phyloP scores from a whole-genome alignment of 352 stramenopile genomes.

The Phytophthora pisi region DNA sequence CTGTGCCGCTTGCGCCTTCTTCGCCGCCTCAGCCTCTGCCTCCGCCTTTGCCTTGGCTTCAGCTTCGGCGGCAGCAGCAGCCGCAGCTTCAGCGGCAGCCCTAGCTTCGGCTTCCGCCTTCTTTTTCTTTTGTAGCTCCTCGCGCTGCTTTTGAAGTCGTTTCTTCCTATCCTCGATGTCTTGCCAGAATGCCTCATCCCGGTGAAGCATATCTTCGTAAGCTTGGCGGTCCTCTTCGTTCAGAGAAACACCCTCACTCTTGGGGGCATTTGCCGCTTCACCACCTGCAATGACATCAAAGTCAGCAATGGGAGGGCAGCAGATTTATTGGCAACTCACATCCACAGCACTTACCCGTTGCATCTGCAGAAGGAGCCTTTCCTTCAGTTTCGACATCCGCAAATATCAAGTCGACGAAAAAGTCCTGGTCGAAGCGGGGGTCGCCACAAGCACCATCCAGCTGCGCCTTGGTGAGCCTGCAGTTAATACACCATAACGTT shows the following conservation, averaged over 20 bases:
- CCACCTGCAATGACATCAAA: constrained; percentile 8
- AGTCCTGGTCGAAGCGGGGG: constrained; percentile 93
- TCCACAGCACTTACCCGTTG: constrained; percentile 24
- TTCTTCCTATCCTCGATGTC: constrained; percentile 86
- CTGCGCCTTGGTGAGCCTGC: constrained; percentile 95
- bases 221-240: constrained; percentile 83
- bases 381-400: constrained; percentile 90
- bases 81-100: constrained; percentile 43
- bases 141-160: constrained; percentile 69
- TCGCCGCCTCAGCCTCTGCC: constrained; percentile 27
- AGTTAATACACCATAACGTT: neutral
- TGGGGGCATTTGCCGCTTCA: constrained; percentile 31
- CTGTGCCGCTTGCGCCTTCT: constrained; percentile 39
- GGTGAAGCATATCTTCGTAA: constrained; percentile 90
- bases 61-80: constrained; percentile 39
- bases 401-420: constrained; percentile 98
- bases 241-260: constrained; percentile 75
- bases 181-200: constrained; percentile 86
- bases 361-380: constrained; percentile 27
- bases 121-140: constrained; percentile 76
- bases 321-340: neutral
- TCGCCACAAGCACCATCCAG: constrained; percentile 95
- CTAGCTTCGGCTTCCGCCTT: constrained; percentile 58
- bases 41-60: constrained; percentile 47
- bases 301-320: neutral